A percentile compares a stretch with the other conserved stretches of the same genome.
These are phyloP conservation scores for Ophidiomyces ophidiicola DNA, from an alignment of 2,329 filamentous ascomycete species.

Conservation along the genomic window DNA sequence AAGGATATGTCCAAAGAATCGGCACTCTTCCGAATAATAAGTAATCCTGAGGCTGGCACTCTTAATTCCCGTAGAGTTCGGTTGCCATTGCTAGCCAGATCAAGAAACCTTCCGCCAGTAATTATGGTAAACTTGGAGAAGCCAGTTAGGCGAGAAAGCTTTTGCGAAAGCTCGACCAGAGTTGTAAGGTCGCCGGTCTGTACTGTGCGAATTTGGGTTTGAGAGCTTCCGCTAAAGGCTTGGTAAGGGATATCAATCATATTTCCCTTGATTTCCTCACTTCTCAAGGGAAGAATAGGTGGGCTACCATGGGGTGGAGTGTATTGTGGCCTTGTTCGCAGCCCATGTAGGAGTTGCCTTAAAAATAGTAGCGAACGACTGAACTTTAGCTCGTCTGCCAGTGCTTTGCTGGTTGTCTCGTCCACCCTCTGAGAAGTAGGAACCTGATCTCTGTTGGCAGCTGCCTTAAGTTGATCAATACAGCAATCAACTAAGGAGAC, in stretches of 20 bases:
- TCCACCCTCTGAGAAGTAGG: no score
- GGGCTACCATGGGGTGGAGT: constrained; percentile 48
- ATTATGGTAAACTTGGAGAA: constrained; percentile 67
- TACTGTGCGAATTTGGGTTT: constrained; percentile 50
- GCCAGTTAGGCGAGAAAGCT: constrained; percentile 55
- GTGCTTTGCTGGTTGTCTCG: constrained; percentile 34
- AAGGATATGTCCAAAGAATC: constrained; percentile 31
- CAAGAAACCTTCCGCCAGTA: constrained; percentile 53
- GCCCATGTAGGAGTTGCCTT: constrained; percentile 50
- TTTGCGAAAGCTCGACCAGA: constrained; percentile 54
- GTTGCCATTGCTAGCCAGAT: constrained; percentile 47
- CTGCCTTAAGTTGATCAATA: constrained; percentile 53
- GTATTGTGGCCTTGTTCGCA: constrained; percentile 44
- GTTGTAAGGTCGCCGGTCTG: constrained; percentile 60
- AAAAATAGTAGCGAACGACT: constrained; percentile 57
- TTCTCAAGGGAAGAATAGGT: constrained; percentile 44
- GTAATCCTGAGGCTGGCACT: constrained; percentile 47
- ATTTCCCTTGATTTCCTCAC: constrained; percentile 49
- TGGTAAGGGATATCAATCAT: constrained; percentile 60
- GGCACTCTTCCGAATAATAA: constrained; percentile 51
- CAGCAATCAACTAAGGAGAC: constrained; percentile 61
- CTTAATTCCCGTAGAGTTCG: constrained; percentile 57
- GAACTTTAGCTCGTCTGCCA: constrained; percentile 51
- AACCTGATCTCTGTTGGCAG: constrained; percentile 47
- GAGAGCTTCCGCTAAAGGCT: constrained; percentile 51